These are phyloP conservation scores for Pyracantha coccinea DNA, from an alignment of 331 rosid genomes.

Conservation along the genomic window DNA sequence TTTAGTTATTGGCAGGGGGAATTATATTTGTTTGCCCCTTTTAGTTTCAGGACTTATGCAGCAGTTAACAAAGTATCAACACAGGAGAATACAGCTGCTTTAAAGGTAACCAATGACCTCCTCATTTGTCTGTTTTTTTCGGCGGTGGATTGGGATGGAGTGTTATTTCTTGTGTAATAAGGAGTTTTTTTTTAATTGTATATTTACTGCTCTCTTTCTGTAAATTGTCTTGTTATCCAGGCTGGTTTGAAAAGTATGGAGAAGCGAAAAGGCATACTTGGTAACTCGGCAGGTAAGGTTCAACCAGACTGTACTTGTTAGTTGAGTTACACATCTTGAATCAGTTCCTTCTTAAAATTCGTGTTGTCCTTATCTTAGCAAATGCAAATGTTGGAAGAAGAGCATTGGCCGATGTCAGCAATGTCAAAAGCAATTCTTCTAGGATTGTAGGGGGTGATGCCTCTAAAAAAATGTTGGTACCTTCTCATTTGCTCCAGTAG, in stretches of 20 bases:
- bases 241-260: conserved; percentile 36
- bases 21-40: conserved; percentile 5
- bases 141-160: neutral
- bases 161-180: neutral
- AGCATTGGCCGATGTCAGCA: conserved; percentile 79
- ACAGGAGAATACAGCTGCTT: conserved; percentile 13
- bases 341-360: neutral
- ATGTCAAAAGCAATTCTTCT: conserved; percentile 33
- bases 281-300: conserved; percentile 45
- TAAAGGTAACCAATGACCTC: conserved; percentile 37
- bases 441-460: conserved; percentile 18
- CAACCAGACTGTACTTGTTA: neutral
- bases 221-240: conserved; percentile 23
- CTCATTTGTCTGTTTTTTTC: neutral
- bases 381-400: conserved; percentile 36
- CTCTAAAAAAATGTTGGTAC: conserved; percentile 58
- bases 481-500: neutral
- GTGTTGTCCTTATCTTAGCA: conserved; percentile 22
- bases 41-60: conserved; percentile 28
- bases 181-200: neutral
- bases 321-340: neutral
- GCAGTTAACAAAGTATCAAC: conserved; percentile 30
- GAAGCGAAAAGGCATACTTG: conserved; percentile 31
- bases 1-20: too few relatives aligned
- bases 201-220: neutral